Base-by-base conservation (phyloP, 768 basidiomycete genomes). In the Mycena epipterygia region DNA sequence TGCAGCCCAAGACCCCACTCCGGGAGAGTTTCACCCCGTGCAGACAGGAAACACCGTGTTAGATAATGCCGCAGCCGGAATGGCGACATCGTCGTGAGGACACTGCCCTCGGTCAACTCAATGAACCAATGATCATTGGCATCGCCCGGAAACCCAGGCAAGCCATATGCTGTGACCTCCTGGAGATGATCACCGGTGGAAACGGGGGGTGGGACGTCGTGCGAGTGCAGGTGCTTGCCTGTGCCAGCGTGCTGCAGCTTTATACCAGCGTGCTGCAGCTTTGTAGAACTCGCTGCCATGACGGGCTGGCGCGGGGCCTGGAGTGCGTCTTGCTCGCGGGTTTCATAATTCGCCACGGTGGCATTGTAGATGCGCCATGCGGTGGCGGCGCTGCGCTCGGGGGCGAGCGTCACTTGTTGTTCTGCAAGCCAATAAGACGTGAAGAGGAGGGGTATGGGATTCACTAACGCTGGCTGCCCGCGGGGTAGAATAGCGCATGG, bases 1-100 rank as follows among this genome's bases (percentile, higher is more conserved):
- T 65, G 52, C 25, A 65, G n/a, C 29, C 64, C 64, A 25, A 65
- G 39, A 16, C 64, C 64, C 64, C 64, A 65, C 32, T 44, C 53
- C 19, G 64, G 64, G 16, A 65, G 64, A 44, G n/a, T 23, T 13
- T 19, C 52, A 17, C 63, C 63, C 27, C 39, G 37, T 19, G 63
- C 42, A 35, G 63, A 42, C 17, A 65, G 55, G 33, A 30, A 33
- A 29, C 42, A 44, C 5, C n/a, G 9, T 21, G 41, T 57, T 16
- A 27, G 30, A 23, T 13, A 12, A 42, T 65, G 64, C 33, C 23
- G 64, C 32, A 65, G 53, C 17, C 55, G 52, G 41, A 65, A 55
- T 21, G 64, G 64, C 33, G 29, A 33, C 33, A 16, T 41, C 9
- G 12, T 37, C 17, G 42, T 33, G 16, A 65, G 55, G n/a, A 48